These are phyloP conservation scores for Arthroderma uncinatum DNA, from an alignment of 2,329 filamentous ascomycete species.

Conservation along the genomic window DNA sequence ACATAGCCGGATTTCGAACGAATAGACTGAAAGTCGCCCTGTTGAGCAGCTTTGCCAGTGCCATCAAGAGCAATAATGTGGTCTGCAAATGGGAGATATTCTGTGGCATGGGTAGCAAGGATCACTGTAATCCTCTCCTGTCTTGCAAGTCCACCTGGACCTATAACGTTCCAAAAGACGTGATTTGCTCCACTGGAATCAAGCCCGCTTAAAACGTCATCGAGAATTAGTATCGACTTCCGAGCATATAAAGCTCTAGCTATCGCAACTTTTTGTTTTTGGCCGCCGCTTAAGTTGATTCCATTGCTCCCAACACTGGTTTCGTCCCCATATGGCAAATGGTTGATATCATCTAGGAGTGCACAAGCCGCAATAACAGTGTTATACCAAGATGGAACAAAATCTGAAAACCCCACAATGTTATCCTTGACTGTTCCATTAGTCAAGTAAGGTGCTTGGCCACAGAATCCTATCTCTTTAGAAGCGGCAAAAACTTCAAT, in stretches of 20 bases:
- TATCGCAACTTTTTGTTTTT: conserved; percentile 68
- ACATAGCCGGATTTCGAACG: neutral
- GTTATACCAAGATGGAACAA: conserved; percentile 42
- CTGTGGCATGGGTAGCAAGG: conserved; percentile 27
- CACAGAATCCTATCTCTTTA: conserved; percentile 12
- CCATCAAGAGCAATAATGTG: neutral
- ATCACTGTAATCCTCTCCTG: conserved; percentile 28
- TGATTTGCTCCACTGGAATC: conserved; percentile 39
- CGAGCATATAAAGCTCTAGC: conserved; percentile 62
- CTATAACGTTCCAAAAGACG: conserved; percentile 39
- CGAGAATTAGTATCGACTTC: conserved; percentile 39
- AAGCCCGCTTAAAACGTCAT: conserved; percentile 42
- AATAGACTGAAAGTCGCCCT: neutral
- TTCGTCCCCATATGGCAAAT: conserved; percentile 59
- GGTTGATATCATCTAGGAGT: conserved; percentile 54
- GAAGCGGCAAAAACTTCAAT: conserved; percentile 21
- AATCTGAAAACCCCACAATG: conserved; percentile 52
- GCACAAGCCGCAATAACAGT: conserved; percentile 54
- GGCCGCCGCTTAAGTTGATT: conserved; percentile 65
- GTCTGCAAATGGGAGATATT: conserved; percentile 17
- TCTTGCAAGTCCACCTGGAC: conserved; percentile 36
- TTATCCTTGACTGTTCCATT: neutral
- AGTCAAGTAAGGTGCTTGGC: neutral
- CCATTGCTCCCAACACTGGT: conserved; percentile 60
- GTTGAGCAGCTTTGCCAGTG: neutral